These are phyloP conservation scores for Lachnellula willkommii DNA, from an alignment of 2,329 filamentous ascomycete genomes.

Conservation along the genomic window DNA sequence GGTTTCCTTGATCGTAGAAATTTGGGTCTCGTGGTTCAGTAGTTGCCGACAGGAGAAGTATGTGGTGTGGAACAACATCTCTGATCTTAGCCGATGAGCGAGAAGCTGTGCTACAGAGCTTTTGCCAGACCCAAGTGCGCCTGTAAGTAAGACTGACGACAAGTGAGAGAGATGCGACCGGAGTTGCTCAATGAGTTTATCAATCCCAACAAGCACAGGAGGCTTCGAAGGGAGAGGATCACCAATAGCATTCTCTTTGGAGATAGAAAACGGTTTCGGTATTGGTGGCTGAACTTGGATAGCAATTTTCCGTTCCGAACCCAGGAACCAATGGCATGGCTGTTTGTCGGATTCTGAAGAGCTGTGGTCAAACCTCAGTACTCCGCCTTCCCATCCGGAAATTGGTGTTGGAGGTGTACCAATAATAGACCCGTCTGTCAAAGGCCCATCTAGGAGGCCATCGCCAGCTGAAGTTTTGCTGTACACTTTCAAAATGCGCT, in stretches of 20 bases:
- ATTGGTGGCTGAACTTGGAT: conserved; percentile 75
- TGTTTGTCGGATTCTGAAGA: conserved; percentile 43
- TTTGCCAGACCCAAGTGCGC: conserved; percentile 86
- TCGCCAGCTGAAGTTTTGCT: conserved; percentile 48
- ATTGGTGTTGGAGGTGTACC: conserved; percentile 49
- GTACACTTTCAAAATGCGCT: conserved; percentile 68
- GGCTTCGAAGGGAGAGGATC: conserved; percentile 49
- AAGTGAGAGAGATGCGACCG: conserved; percentile 73
- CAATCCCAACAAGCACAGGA: conserved; percentile 74
- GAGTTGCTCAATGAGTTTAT: conserved; percentile 66
- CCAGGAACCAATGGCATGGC: conserved; percentile 64
- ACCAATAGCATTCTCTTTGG: conserved; percentile 42
- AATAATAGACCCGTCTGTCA: conserved; percentile 85
- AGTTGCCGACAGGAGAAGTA: conserved; percentile 85
- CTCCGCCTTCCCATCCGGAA: conserved; percentile 73
- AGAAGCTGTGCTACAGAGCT: conserved; percentile 73
- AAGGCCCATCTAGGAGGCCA: conserved; percentile 71
- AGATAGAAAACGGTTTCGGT: conserved; percentile 54
- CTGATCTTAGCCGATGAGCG: conserved; percentile 64
- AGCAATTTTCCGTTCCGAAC: conserved; percentile 66
- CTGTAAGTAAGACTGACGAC: conserved; percentile 85
- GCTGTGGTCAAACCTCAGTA: conserved; percentile 70
- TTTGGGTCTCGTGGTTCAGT: conserved; percentile 83
- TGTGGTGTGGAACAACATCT: conserved; percentile 72
- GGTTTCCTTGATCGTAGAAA: conserved; percentile 87